Percentiles rank a stretch among this genome's conserved stretches.
These are phyloP conservation scores for Cornus florida DNA, from an alignment of 148 eudicot genomes.

Conservation along the genomic window DNA sequence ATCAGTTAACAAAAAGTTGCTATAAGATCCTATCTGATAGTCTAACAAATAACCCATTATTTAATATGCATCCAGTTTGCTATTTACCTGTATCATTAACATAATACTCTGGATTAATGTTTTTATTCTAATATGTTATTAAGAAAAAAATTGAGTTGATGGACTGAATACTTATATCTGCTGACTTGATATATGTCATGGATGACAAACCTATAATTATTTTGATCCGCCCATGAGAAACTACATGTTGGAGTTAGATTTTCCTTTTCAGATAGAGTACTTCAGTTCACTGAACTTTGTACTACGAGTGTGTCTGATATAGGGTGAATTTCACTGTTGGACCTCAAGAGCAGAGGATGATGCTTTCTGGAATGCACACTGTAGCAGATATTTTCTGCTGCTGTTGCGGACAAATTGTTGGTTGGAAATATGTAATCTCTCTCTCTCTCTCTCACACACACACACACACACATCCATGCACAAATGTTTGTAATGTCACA, in stretches of 20 bases:
- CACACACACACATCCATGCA: neutral
- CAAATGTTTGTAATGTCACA: neutral
- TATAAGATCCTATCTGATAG: too few species aligned
- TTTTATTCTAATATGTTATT: too few species aligned
- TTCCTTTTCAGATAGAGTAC: neutral
- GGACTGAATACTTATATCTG: too few species aligned
- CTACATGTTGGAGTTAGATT: neutral
- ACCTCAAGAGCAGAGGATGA: slow-evolving; percentile 61
- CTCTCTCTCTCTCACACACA: neutral
- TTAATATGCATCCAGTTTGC: too few species aligned
- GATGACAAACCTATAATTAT: neutral
- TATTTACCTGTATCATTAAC: too few species aligned
- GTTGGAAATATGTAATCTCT: slow-evolving; percentile 90
- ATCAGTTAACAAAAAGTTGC: too few species aligned
- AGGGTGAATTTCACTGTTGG: slow-evolving; percentile 69
- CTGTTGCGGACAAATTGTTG: slow-evolving; percentile 82
- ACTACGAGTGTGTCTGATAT: slow-evolving; percentile 6
- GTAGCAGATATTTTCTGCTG: slow-evolving; percentile 87
- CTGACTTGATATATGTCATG: neutral
- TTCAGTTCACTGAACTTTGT: neutral
- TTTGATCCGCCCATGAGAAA: neutral
- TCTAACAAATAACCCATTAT: too few species aligned
- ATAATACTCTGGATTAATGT: too few species aligned
- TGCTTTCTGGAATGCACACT: slow-evolving; percentile 88
- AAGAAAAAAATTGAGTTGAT: too few species aligned